phyloP scores from a whole-genome alignment of 306 rosid species.

The Rosa chinensis region DNA sequence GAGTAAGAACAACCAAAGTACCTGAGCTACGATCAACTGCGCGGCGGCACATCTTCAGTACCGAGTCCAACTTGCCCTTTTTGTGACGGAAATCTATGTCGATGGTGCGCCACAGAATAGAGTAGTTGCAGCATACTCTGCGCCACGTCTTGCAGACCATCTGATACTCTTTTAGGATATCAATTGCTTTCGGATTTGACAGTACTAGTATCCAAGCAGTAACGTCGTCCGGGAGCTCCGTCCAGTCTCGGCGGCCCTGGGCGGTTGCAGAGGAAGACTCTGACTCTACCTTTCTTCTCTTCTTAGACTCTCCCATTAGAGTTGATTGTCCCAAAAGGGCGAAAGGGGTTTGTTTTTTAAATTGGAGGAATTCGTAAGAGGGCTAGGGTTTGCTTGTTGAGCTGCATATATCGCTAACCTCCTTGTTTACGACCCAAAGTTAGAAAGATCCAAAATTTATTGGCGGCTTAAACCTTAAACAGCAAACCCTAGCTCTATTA shows the following conservation, averaged over 20 bases:
- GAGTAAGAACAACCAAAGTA: background rate
- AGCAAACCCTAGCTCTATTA: background rate
- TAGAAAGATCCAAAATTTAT: too few species aligned
- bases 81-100: background rate
- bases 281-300: background rate
- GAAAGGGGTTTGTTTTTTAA: background rate
- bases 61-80: background rate
- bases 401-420: too few species aligned
- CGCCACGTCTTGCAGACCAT: background rate
- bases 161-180: background rate
- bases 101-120: background rate
- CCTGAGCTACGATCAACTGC: background rate
- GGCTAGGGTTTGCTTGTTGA: background rate
- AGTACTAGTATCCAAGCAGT: background rate
- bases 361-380: background rate
- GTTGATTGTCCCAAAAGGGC: background rate
- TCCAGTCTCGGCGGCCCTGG: background rate
- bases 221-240: background rate
- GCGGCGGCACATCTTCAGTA: background rate
- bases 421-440: too few species aligned
- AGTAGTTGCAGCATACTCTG: background rate
- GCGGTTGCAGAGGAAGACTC: background rate
- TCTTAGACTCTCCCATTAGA: background rate
- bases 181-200: background rate
- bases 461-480: background rate